Evolutionary conservation across 2,329 filamentous ascomycete species (phyloP).

Genomic region (Amesomyces nigricolor): DNA sequence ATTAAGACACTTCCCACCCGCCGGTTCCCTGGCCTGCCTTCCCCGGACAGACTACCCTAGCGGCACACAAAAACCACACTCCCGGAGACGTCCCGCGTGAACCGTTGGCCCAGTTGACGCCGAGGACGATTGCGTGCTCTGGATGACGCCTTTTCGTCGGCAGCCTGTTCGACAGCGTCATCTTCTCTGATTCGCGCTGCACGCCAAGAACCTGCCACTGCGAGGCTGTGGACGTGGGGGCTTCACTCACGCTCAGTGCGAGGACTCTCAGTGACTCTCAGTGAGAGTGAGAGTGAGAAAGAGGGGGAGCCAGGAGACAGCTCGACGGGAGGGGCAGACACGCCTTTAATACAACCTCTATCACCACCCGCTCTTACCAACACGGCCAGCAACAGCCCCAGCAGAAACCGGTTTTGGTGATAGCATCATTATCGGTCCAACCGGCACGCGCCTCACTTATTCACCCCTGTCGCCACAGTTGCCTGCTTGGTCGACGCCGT

Average conservation of each 20-base stretch:
- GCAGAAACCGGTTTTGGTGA: constrained; percentile 1
- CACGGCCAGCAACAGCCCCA: not conserved
- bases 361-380: not conserved
- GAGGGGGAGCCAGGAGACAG: not conserved
- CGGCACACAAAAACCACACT: not conserved
- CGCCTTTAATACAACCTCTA: not conserved
- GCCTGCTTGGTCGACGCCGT: not conserved
- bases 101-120: constrained; percentile 19
- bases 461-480: constrained; percentile 2
- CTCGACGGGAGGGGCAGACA: not conserved
- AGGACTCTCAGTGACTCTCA: not conserved
- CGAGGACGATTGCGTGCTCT: constrained; percentile 25
- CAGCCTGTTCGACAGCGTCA: constrained; percentile 9
- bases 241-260: not conserved
- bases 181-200: constrained; percentile 17
- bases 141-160: constrained; percentile 24
- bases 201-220: constrained; percentile 16
- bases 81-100: constrained; percentile 3
- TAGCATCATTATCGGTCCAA: constrained; percentile 9
- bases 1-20: no score
- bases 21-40: not conserved
- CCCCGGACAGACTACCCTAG: no score
- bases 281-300: not conserved
- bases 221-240: constrained; percentile 21
- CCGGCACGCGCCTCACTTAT: not conserved